Percentiles rank a stretch among this genome's conserved stretches.
Evolutionary conservation across 306 rosid species (phyloP).

Genomic region (Inga oerstediana): DNA sequence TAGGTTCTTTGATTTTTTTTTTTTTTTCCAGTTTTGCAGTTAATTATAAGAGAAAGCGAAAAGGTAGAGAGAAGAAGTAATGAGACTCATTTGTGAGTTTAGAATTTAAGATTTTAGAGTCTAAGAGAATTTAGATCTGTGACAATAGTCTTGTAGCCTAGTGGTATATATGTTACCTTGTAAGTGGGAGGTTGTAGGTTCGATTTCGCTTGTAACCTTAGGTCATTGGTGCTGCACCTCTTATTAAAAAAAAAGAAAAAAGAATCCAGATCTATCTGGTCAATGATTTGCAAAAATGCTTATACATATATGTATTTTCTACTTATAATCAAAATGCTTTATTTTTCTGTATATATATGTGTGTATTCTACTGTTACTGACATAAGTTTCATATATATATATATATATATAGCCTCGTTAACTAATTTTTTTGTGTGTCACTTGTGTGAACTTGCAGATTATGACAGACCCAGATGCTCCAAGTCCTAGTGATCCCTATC

Average conservation of each 20-base stretch:
- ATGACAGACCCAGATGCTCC: conserved; percentile 99
- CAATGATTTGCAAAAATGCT: neutral
- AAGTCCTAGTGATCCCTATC: conserved; percentile 85
- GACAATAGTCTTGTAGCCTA: too few species aligned
- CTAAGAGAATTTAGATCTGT: too few species aligned
- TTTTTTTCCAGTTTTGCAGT: too few species aligned
- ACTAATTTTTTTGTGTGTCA: too few species aligned
- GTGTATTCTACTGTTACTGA: neutral
- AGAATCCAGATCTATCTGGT: neutral
- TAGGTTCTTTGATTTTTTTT: neutral
- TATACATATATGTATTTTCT: too few species aligned
- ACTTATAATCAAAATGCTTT: neutral
- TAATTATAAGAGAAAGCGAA: neutral
- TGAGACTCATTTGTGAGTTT: neutral
- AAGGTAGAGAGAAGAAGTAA: neutral
- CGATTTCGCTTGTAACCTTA: too few species aligned
- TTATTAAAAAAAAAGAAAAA: too few species aligned
- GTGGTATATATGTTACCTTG: too few species aligned
- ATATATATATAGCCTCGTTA: too few species aligned
- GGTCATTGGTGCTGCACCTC: too few species aligned
- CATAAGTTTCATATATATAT: neutral
- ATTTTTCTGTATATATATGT: neutral
- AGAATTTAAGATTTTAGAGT: neutral
- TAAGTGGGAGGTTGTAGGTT: too few species aligned
- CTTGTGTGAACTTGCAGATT: conserved; percentile 46